A percentile compares a stretch with the other conserved stretches of the same genome.
phyloP scores from a whole-genome alignment of 176 grass and related monocot species.

The Carex littledalei region DNA sequence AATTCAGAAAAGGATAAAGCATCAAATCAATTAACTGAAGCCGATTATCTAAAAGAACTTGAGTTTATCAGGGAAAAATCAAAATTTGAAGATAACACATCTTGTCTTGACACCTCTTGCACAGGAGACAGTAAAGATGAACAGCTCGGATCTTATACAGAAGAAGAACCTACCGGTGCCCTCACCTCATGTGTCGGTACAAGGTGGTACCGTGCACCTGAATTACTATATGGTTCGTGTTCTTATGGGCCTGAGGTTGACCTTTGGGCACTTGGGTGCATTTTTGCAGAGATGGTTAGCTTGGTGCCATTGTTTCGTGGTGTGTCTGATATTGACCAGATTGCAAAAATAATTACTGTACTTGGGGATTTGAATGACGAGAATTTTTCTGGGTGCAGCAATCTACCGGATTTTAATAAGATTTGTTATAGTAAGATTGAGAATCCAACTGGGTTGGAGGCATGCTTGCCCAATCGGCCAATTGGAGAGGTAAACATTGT shows the following conservation, averaged over 20 bases:
- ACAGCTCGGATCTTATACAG: conserved; percentile 54
- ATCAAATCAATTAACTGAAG: conserved; percentile 36
- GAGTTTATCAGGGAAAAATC: conserved; percentile 49
- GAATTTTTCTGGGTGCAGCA: conserved; percentile 67
- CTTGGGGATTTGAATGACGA: conserved; percentile 69
- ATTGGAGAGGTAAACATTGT: conserved; percentile 54
- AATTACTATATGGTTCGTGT: conserved; percentile 86
- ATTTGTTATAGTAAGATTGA: conserved; percentile 71
- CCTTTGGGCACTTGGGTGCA: conserved; percentile 88
- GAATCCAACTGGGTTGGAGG: conserved; percentile 52
- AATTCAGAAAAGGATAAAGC: conserved; percentile 34
- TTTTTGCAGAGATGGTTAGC: conserved; percentile 71
- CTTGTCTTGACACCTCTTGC: conserved; percentile 81
- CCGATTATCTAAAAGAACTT: conserved; percentile 73
- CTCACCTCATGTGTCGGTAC: conserved; percentile 90
- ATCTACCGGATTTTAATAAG: conserved; percentile 77
- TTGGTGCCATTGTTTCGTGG: conserved; percentile 68
- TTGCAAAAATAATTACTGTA: conserved; percentile 71
- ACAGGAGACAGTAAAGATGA: conserved; percentile 74
- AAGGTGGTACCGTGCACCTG: conserved; percentile 81
- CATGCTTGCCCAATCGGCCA: conserved; percentile 56
- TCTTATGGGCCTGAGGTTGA: conserved; percentile 76
- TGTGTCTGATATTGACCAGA: conserved; percentile 85
- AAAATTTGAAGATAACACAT: conserved; percentile 55
- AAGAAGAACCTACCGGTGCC: conserved; percentile 48